These are phyloP conservation scores for Dictyostelium discoideum DNA, from an alignment of 78 protist species.

Conservation along the genomic window dicty_2.7 NC_007089.4:5501001-5501500, in stretches of 20 bases:
- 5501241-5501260: slow-evolving; percentile 19
- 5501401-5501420: neutral
- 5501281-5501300: slow-evolving; percentile 60
- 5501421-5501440: slow-evolving; percentile 23
- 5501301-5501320: slow-evolving; percentile 64
- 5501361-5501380: neutral
- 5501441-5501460: slow-evolving; percentile 54
- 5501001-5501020: too few species aligned
- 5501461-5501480: slow-evolving; percentile 69
- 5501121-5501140: slow-evolving; percentile 41
- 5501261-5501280: slow-evolving; percentile 28
- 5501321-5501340: neutral
- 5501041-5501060: neutral
- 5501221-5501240: neutral
- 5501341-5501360: too few species aligned
- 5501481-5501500: slow-evolving; percentile 8
- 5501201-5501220: neutral
- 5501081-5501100: neutral
- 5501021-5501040: neutral
- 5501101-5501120: neutral
- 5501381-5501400: neutral
- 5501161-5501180: neutral
- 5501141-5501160: slow-evolving; percentile 47
- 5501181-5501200: neutral
- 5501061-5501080: neutral